These are phyloP conservation scores for Pichia sp. DNA, from an alignment of 1,139 yeast species.

Conservation along the genomic window DNA sequence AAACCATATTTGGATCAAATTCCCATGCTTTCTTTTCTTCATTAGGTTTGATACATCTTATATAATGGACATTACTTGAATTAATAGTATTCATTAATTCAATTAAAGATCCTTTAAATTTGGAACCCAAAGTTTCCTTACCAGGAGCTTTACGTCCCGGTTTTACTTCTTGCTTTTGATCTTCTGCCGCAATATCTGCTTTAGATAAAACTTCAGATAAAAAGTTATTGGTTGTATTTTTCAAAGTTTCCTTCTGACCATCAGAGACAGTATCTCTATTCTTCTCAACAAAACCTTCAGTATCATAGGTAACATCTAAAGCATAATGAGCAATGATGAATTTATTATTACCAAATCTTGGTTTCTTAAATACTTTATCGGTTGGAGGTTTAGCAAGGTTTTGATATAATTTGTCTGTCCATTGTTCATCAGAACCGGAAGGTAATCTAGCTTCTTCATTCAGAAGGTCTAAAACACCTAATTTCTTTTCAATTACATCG, in stretches of 20 bases:
- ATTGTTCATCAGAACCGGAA: conserved; percentile 86
- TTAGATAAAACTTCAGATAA: conserved; percentile 56
- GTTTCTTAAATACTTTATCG: conserved; percentile 77
- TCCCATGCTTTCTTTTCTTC: conserved; percentile 93
- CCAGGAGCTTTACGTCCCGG: conserved; percentile 41
- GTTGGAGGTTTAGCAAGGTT: conserved; percentile 76
- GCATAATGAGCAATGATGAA: conserved; percentile 93
- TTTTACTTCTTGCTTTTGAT: conserved; percentile 37
- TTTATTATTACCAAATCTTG: conserved; percentile 88
- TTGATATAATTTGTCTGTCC: conserved; percentile 86
- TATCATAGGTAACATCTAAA: conserved; percentile 84
- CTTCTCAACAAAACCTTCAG: conserved; percentile 93
- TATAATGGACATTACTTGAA: conserved; percentile 92
- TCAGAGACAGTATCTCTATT: conserved; percentile 97
- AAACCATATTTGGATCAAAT: conserved; percentile 91
- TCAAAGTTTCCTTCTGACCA: conserved; percentile 82
- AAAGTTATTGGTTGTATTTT: conserved; percentile 57
- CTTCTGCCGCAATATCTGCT: conserved; percentile 54
- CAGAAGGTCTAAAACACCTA: conserved; percentile 79
- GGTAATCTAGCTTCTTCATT: conserved; percentile 97
- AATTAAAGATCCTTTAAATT: conserved; percentile 85
- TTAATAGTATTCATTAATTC: conserved; percentile 90
- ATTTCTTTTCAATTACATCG: conserved; percentile 78
- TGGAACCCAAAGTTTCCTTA: conserved; percentile 92
- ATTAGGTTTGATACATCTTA: conserved; percentile 95